Base-by-base conservation (phyloP, 352 stramenopile genomes). In the Pythium sukuiense region DNA sequence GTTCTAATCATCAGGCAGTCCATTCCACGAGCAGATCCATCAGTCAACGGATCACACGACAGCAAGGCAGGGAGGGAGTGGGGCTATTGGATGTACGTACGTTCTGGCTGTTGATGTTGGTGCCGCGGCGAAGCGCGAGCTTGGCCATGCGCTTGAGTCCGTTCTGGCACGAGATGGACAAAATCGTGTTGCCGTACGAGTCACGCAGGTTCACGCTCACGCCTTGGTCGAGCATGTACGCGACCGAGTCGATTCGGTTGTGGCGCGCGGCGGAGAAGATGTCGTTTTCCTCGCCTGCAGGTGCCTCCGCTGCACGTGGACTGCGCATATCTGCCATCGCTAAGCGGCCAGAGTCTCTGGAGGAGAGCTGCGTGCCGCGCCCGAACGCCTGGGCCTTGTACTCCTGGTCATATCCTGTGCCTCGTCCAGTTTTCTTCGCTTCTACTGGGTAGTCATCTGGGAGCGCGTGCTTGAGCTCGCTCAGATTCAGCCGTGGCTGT, bases 61-160 rank as follows among this genome's bases (percentile, higher is more conserved):
- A 24, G 20, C 20, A 57, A 55, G 24, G 3, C 11, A n/a, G 8
- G 24, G 14, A 57, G 16, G 5, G 0, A 3, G 20, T 24, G 20
- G 20, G 20, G 20, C 20, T 24, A 24, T 24, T 24, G 20, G 20
- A 24, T 24, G 20, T 14, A 79, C 81, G 50, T 75, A 89, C 82
- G 55, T 97, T 97, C 29, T 80, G 77, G 53, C 70, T 83, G 76
- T 97, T 97, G 69, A 96, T 96, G 72, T 97, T 88, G 61, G 81
- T 84, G 26, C 89, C 90, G 45, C 83, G 73, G 26, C 89, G 83
- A 29, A 97, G 73, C 29, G 88, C 84, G 43, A 94, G 76, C 73
- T 97, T 97, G 55, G 76, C 81, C 61, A 96, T 91, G 50, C 88
- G 83, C 72, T 97, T 97, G 67, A 96, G 85, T 50, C 91, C 91